Evolutionary conservation across 345 rosid genomes (phyloP).

Genomic region (Kandelia obovata): DNA sequence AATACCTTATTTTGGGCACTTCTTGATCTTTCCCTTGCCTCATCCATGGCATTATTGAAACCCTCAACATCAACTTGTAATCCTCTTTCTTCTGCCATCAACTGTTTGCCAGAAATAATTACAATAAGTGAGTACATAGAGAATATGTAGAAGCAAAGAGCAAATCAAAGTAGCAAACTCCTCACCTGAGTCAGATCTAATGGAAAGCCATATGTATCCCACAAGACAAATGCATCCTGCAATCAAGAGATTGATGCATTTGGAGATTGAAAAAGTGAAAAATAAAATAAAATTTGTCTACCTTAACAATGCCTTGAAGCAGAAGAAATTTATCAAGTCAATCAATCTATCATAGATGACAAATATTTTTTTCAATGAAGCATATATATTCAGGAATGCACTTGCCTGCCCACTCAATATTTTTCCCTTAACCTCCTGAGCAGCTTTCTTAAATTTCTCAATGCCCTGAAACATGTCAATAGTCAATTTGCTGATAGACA

Average conservation of each 20-base stretch:
- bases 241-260: conserved; percentile 14
- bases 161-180: not conserved
- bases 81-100: conserved; percentile 96
- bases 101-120: conserved; percentile 33
- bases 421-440: conserved; percentile 73
- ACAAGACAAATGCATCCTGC: conserved; percentile 93
- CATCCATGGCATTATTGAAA: conserved; percentile 77
- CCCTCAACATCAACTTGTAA: conserved; percentile 78
- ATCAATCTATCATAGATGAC: not conserved
- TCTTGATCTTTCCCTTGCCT: conserved; percentile 91
- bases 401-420: conserved; percentile 74
- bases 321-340: conserved; percentile 3
- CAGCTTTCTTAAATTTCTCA: conserved; percentile 90
- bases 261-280: conserved; percentile 4
- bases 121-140: conserved; percentile 16
- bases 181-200: conserved; percentile 91
- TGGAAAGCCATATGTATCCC: conserved; percentile 98
- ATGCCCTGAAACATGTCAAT: conserved; percentile 57
- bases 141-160: conserved; percentile 4
- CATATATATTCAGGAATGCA: not conserved
- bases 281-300: not conserved
- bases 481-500: conserved; percentile 6
- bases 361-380: not conserved
- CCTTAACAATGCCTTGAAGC: not conserved
- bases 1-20: conserved; percentile 80